These are phyloP conservation scores for Fusarium vanettenii DNA, from an alignment of 2,329 filamentous ascomycete genomes.

Conservation along the genomic window DNA sequence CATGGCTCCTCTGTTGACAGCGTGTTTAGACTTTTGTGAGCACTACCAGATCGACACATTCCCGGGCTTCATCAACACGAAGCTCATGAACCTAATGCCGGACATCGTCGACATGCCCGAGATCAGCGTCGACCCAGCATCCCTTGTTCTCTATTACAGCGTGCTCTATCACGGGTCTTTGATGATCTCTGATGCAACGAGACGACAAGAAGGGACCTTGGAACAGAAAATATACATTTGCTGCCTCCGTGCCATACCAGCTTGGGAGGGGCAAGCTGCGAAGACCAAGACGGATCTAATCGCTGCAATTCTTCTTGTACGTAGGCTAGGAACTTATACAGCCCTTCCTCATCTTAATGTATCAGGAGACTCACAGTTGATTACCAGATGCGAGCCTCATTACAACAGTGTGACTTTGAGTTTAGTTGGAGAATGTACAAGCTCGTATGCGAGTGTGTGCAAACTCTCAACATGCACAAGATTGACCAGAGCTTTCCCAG, in stretches of 20 bases:
- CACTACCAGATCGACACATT: slow-evolving; percentile 10
- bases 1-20: background rate
- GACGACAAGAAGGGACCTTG: background rate
- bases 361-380: background rate
- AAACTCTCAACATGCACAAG: slow-evolving; percentile 3
- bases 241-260: slow-evolving; percentile 2
- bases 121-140: background rate
- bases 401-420: slow-evolving; percentile 5
- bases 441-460: background rate
- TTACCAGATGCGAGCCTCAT: background rate
- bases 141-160: slow-evolving; percentile 4
- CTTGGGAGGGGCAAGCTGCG: background rate
- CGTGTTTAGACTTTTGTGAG: background rate
- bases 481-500: background rate
- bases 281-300: slow-evolving; percentile 5
- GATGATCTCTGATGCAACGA: background rate
- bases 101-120: slow-evolving; percentile 1
- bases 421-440: slow-evolving; percentile 9
- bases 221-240: background rate
- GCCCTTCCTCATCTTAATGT: background rate
- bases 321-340: background rate
- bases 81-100: slow-evolving; percentile 7
- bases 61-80: slow-evolving; percentile 1
- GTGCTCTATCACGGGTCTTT: slow-evolving; percentile 8
- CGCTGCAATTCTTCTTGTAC: slow-evolving; percentile 3